Evolutionary conservation across 2,329 filamentous ascomycete genomes (phyloP).

Genomic region (Capronia americana): DNA sequence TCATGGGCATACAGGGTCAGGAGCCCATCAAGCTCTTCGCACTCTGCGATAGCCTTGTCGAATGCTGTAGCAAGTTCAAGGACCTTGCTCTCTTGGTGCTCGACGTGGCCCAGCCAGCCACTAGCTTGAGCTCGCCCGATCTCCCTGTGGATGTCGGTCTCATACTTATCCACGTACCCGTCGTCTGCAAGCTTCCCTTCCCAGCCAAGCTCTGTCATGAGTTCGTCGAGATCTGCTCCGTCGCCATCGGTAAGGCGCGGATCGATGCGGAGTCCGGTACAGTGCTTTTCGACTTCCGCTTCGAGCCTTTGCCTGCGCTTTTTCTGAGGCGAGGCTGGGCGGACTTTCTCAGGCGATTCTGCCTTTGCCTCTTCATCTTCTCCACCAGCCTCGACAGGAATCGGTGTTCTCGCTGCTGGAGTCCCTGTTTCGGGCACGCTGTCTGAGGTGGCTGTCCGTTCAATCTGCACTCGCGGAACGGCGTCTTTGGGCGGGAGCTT

Average conservation of each 20-base stretch:
- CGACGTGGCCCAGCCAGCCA: slow-evolving; percentile 82
- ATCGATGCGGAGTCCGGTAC: slow-evolving; percentile 79
- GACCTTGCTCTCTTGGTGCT: slow-evolving; percentile 89
- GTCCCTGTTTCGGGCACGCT: slow-evolving; percentile 35
- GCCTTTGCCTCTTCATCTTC: slow-evolving; percentile 46
- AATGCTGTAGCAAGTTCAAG: slow-evolving; percentile 84
- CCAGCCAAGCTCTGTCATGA: slow-evolving; percentile 89
- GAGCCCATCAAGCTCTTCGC: slow-evolving; percentile 93
- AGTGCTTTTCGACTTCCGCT: slow-evolving; percentile 79
- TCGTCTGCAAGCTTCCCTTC: slow-evolving; percentile 76
- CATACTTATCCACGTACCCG: slow-evolving; percentile 79
- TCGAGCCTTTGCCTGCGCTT: slow-evolving; percentile 67
- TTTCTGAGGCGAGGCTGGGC: slow-evolving; percentile 52
- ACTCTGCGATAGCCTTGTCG: slow-evolving; percentile 89
- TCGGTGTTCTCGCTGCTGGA: slow-evolving; percentile 17
- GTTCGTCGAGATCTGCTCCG: slow-evolving; percentile 79
- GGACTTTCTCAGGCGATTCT: slow-evolving; percentile 45
- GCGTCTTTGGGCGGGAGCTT: slow-evolving; percentile 42
- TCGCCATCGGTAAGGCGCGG: slow-evolving; percentile 75
- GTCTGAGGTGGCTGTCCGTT: slow-evolving; percentile 45
- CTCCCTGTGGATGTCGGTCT: slow-evolving; percentile 82
- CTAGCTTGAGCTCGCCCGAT: slow-evolving; percentile 89
- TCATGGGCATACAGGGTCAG: slow-evolving; percentile 95
- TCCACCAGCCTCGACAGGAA: slow-evolving; percentile 31
- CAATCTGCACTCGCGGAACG: slow-evolving; percentile 50